Evolutionary conservation across 73 alveolate species (phyloP).

Genomic region (Diophrys appendiculata): DNA sequence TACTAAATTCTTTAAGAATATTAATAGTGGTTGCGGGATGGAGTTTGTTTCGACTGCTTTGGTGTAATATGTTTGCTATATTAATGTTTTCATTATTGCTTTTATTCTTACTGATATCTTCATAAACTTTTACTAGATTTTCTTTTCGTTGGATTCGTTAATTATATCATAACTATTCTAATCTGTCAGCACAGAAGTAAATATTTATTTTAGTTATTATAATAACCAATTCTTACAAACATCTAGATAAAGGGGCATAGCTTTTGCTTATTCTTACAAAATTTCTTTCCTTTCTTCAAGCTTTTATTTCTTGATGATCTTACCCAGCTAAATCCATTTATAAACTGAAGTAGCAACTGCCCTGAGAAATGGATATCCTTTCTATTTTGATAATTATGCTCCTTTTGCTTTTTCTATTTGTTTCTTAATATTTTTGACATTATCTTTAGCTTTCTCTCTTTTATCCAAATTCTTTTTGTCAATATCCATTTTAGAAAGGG

Average conservation of each 20-base stretch:
- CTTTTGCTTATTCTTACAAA: conserved; percentile 29
- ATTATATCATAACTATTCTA: neutral
- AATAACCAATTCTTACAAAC: conserved; percentile 36
- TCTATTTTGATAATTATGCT: too few relatives aligned
- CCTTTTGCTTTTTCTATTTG: neutral
- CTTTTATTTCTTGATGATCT: neutral
- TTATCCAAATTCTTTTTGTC: neutral
- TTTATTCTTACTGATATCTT: conserved; percentile 19
- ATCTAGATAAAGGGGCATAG: conserved; percentile 31
- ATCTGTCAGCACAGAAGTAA: conserved; percentile 14
- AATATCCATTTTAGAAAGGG: neutral
- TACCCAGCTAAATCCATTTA: neutral
- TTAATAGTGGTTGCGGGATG: conserved; percentile 40
- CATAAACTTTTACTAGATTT: conserved; percentile 15
- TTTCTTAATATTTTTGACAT: neutral
- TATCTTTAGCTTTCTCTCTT: neutral
- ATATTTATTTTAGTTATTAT: conserved; percentile 4
- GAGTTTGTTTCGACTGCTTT: conserved; percentile 9
- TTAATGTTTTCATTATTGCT: conserved; percentile 16
- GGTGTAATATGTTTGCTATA: too few relatives aligned
- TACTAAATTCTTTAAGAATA: conserved; percentile 16
- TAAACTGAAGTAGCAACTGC: neutral
- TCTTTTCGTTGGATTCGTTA: neutral
- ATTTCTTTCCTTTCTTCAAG: conserved; percentile 8
- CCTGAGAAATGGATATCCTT: neutral